Conservation (phyloP, 2,329 filamentous ascomycete genomes). For the Thielaviopsis cerberus region DNA sequence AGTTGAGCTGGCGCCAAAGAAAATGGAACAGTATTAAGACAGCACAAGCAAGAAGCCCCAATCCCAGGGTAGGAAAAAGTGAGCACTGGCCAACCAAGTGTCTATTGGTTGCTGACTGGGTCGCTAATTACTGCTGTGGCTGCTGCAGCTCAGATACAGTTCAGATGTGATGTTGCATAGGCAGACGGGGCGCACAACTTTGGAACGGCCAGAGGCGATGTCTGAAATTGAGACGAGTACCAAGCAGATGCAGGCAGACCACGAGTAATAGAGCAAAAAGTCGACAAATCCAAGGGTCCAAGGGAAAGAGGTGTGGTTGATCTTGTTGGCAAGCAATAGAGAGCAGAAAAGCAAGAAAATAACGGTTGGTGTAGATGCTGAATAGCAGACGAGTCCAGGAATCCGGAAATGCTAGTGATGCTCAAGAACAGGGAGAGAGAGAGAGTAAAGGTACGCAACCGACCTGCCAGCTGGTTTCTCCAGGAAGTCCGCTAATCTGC, state of each 20-base stretch:
- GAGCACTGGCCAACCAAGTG: not conserved
- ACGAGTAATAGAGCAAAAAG: not conserved
- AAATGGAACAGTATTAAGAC: not conserved
- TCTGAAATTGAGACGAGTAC: not conserved
- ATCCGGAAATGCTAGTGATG: not conserved
- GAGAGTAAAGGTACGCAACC: conserved; percentile 39
- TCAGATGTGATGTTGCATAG: too few species aligned
- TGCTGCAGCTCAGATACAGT: not conserved
- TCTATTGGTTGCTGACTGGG: not conserved
- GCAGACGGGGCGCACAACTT: not conserved
- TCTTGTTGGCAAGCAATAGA: not conserved
- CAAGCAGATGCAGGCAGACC: not conserved
- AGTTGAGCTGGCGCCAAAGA: not conserved
- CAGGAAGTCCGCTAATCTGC: conserved; percentile 91
- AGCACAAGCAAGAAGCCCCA: not conserved
- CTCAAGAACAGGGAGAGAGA: not conserved
- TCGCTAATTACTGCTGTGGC: not conserved
- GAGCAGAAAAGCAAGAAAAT: not conserved
- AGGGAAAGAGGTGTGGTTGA: not conserved
- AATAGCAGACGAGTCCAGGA: not conserved
- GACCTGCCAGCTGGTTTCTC: conserved; percentile 99
- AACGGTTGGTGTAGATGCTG: not conserved
- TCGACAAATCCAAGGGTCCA: not conserved
- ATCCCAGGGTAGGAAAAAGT: not conserved
- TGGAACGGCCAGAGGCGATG: not conserved